Percentiles rank a stretch among this genome's conserved stretches.
Conservation (phyloP, 1,139 yeast genomes). For the Geotrichum klebahnii region DNA sequence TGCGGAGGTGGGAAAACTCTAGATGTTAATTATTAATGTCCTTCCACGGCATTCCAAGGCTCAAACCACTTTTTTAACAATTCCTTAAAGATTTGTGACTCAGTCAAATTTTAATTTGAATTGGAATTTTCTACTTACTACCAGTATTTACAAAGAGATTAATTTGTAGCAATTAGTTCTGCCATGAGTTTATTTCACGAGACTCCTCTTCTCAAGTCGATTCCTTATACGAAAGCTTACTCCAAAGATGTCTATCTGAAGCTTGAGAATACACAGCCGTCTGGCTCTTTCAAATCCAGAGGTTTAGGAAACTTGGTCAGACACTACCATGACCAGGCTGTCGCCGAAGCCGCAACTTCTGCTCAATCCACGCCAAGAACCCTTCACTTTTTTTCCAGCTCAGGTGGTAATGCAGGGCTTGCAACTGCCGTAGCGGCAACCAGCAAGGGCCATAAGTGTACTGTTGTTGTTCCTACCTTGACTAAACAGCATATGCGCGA, state of each 20-base stretch:
- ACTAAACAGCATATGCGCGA: conserved; percentile 44
- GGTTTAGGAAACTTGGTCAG: conserved; percentile 50
- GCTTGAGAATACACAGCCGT: conserved; percentile 63
- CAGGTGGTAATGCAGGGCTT: conserved; percentile 78
- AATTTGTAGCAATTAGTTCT: no score
- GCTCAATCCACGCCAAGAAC: conserved; percentile 20
- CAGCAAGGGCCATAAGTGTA: conserved; percentile 48
- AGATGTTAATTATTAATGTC: no score
- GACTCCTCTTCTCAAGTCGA: conserved; percentile 35
- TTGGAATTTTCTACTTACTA: not conserved
- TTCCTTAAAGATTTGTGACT: not conserved
- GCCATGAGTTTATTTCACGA: conserved; percentile 14
- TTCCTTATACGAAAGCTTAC: conserved; percentile 31
- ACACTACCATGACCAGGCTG: conserved; percentile 14
- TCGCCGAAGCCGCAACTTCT: conserved; percentile 21
- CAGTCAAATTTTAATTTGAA: no score
- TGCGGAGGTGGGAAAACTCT: not conserved
- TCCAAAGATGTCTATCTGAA: conserved; percentile 54
- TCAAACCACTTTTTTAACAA: no score
- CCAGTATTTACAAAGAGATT: no score
- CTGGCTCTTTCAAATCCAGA: conserved; percentile 68
- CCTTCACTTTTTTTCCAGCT: conserved; percentile 57
- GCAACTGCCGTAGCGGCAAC: conserved; percentile 65
- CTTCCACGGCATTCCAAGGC: no score
- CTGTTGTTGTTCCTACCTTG: conserved; percentile 59